These are phyloP conservation scores for Ustilago sp. DNA, from an alignment of 1,284 basidiomycete genomes.

Conservation along the genomic window DNA sequence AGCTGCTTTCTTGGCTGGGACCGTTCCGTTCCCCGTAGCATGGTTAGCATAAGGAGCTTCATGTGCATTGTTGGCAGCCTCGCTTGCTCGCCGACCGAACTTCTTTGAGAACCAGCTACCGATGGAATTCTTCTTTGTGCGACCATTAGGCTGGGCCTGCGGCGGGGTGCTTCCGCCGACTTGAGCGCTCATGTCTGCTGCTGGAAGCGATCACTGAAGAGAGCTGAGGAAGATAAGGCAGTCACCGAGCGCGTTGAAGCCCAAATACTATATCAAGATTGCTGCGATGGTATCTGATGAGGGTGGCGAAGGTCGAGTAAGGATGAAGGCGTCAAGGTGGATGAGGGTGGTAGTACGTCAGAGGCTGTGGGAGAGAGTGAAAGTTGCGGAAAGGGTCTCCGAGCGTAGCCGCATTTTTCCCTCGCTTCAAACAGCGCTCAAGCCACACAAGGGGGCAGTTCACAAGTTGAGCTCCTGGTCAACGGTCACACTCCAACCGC, in stretches of 20 bases:
- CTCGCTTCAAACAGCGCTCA: constrained; percentile 1
- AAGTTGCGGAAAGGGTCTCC: constrained; percentile 2
- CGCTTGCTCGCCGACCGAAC: constrained; percentile 48
- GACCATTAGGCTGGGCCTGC: constrained; percentile 16
- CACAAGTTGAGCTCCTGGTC: neutral
- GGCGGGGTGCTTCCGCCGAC: constrained; percentile 15
- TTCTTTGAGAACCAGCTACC: constrained; percentile 58
- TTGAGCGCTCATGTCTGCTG: constrained; percentile 9
- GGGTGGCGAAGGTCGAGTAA: neutral
- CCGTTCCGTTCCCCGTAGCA: constrained; percentile 9
- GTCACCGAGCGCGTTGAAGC: neutral
- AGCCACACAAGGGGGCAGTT: neutral
- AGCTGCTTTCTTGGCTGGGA: constrained; percentile 16
- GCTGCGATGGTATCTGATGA: neutral
- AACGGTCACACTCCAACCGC: neutral
- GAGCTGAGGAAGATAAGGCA: neutral
- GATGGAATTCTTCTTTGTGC: constrained; percentile 48
- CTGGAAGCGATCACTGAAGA: neutral
- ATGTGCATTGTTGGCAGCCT: constrained; percentile 11
- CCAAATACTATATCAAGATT: neutral
- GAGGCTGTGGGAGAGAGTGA: neutral
- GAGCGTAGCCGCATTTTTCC: neutral
- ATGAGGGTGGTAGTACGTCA: constrained; percentile 1
- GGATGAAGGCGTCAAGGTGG: neutral
- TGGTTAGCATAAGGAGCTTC: constrained; percentile 3